Evolutionary conservation across 768 basidiomycete species (phyloP), one percentile per base, ranked within the genome.

Genomic region (Tylopilus rubrobrunneus): DNA sequence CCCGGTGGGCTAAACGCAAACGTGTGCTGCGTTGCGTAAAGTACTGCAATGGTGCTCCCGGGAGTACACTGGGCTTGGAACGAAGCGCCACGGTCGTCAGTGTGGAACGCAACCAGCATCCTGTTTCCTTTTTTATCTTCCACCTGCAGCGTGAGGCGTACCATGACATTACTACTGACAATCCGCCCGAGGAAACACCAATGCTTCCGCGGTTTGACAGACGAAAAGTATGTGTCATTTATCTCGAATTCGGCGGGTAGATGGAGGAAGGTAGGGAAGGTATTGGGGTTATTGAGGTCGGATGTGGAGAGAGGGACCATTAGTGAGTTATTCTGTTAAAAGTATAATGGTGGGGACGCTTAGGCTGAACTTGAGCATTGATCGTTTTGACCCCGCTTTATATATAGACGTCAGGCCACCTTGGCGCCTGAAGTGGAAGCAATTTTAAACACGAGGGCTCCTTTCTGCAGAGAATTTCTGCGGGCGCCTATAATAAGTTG

Each of bases 1-100:
- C 67, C 67, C 2, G 66, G 63, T 2, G 68, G 66, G 46, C 64
- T 66, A 33, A 69, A 69, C 23, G 68, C 60, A 45, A 68, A 68
- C 2, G 27, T 57, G 48, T 68, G 68, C 15, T 66, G 68, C 2
- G 63, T 62, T 48, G 67, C 67, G 14, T 68, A 68, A 29, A 68
- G 64, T 48, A 68, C 67, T 2, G 67, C 67, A 48, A 68, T 62
- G 37, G 67, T 70, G 31, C 51, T 68, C n/a, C 66, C 68, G 1
- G 64, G 62, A 19, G 43, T 58, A 28, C 67, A 68, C 19, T 49
- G 48, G 17, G 45, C 15, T 45, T 53, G 58, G 42, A 70, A 61
- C 36, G 57, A 56, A 23, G 57, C 51, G 17, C 67, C 67, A 43
- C 67, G 67, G 44, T 68, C 67, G 27, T 68, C 62, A 6, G 68